Conservation (phyloP, 1,284 basidiomycete genomes). For the Heterobasidion parviporum region DNA sequence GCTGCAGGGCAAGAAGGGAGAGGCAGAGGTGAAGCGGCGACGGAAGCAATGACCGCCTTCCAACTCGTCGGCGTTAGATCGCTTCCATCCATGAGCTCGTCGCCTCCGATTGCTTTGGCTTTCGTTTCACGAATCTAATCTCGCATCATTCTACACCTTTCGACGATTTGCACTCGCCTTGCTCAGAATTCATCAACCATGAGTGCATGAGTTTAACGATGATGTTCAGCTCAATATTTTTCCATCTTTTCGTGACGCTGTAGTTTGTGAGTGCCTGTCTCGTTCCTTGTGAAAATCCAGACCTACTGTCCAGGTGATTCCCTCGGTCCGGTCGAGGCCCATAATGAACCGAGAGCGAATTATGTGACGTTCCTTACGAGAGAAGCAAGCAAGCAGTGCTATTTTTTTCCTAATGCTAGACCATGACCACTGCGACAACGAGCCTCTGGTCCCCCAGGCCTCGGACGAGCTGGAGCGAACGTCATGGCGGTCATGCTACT, state of each 20-base stretch:
- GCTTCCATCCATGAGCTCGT: not conserved
- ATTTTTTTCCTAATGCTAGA: no score
- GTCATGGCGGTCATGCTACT: not conserved
- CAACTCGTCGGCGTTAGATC: not conserved
- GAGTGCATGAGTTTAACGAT: not conserved
- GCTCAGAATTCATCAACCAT: not conserved
- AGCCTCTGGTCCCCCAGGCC: not conserved
- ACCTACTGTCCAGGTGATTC: not conserved
- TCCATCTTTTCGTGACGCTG: no score
- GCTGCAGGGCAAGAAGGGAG: conserved; percentile 19
- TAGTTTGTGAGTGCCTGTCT: no score
- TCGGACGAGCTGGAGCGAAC: not conserved
- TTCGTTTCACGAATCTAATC: not conserved
- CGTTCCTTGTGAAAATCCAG: not conserved
- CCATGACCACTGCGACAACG: not conserved
- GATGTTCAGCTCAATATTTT: no score
- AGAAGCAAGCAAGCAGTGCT: no score
- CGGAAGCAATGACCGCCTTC: not conserved
- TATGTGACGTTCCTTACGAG: no score
- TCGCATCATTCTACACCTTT: not conserved
- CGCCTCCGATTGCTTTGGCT: not conserved
- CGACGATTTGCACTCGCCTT: not conserved
- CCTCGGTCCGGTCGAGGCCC: not conserved
- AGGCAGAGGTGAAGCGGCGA: not conserved
- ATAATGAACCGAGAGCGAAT: not conserved